These are phyloP conservation scores for Metarhizium guizhouense DNA, from an alignment of 2,329 filamentous ascomycete genomes.

Conservation along the genomic window DNA sequence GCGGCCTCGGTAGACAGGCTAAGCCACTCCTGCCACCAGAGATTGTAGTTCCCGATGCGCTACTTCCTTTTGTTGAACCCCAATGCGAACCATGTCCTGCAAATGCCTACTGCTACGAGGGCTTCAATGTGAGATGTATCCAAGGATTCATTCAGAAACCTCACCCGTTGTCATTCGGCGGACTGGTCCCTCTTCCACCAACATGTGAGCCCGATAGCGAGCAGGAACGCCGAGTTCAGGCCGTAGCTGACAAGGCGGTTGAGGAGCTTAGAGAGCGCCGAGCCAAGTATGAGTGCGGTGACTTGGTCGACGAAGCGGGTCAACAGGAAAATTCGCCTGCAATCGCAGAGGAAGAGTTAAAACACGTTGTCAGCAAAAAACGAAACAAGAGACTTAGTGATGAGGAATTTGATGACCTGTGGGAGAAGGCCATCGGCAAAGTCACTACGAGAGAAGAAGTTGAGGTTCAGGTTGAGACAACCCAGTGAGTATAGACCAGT, in stretches of 20 bases:
- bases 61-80: conserved; percentile 61
- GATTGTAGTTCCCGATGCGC: conserved; percentile 59
- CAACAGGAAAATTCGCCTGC: conserved; percentile 48
- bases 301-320: conserved; percentile 53
- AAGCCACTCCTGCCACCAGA: conserved; percentile 39
- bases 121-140: conserved; percentile 73
- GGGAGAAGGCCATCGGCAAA: conserved; percentile 64
- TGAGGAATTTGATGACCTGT: conserved; percentile 86
- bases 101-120: conserved; percentile 80
- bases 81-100: conserved; percentile 83
- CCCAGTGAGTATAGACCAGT: conserved; percentile 40
- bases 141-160: conserved; percentile 76
- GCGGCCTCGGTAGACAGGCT: conserved; percentile 66
- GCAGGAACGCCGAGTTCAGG: conserved; percentile 77
- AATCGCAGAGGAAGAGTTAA: conserved; percentile 63
- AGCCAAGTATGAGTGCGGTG: conserved; percentile 86
- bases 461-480: conserved; percentile 30
- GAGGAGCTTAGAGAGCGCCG: conserved; percentile 78
- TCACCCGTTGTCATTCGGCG: conserved; percentile 75
- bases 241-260: conserved; percentile 78
- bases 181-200: conserved; percentile 74
- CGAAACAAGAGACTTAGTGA: conserved; percentile 76
- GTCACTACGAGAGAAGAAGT: conserved; percentile 56
- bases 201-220: conserved; percentile 93
- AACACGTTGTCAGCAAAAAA: conserved; percentile 65